Conservation (phyloP, 495 filamentous ascomycete species). For the Daldinia loculata region DNA sequence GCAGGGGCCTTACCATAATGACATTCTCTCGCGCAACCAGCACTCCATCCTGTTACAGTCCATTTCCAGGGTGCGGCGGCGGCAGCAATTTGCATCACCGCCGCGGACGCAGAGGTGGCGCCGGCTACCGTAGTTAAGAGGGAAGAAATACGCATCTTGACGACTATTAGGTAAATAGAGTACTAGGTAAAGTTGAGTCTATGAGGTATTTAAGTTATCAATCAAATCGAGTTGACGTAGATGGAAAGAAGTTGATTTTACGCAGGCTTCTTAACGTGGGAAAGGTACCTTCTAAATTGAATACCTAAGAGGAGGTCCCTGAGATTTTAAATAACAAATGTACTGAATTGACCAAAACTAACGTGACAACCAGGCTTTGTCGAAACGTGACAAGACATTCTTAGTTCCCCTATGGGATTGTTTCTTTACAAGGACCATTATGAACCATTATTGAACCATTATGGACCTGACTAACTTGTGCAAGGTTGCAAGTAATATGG, state of each 20-base stretch:
- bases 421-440: slow-evolving; percentile 26
- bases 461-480: slow-evolving; percentile 7
- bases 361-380: slow-evolving; percentile 13
- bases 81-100: slow-evolving; percentile 35
- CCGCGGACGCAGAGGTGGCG: slow-evolving; percentile 36
- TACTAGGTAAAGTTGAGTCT: slow-evolving; percentile 2
- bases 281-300: background rate
- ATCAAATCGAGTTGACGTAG: slow-evolving; percentile 1
- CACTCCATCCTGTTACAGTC: slow-evolving; percentile 44
- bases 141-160: slow-evolving; percentile 42
- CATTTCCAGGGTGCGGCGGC: slow-evolving; percentile 28
- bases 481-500: slow-evolving; percentile 38
- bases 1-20: slow-evolving; percentile 33
- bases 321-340: slow-evolving; percentile 8
- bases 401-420: slow-evolving; percentile 36
- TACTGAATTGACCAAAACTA: slow-evolving; percentile 7
- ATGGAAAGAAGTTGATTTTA: slow-evolving; percentile 11
- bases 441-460: slow-evolving; percentile 12
- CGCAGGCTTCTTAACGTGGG: background rate
- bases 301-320: background rate
- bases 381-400: slow-evolving; percentile 20
- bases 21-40: slow-evolving; percentile 36
- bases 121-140: slow-evolving; percentile 32
- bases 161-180: background rate
- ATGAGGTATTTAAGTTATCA: slow-evolving; percentile 5